phyloP scores from a whole-genome alignment of 805 yeast genomes.

The Lachancea quebecensis region DNA sequence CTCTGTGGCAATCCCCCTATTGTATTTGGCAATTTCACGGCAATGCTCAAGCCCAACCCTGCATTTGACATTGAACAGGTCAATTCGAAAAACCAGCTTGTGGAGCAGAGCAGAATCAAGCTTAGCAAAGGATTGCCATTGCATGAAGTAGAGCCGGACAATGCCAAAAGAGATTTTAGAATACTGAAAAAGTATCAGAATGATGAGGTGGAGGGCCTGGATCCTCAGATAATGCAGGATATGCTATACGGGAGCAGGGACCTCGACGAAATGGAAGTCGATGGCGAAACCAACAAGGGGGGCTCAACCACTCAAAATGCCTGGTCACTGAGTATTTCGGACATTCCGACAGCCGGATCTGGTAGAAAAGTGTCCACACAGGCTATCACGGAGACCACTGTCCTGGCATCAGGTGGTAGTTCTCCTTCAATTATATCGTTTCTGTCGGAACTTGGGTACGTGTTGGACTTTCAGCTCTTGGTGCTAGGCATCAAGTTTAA shows the following conservation, averaged over 20 bases:
- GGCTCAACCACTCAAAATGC: not conserved
- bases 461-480: conserved; percentile 38
- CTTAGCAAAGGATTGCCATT: conserved; percentile 22
- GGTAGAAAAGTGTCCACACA: conserved; percentile 53
- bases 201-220: conserved; percentile 1
- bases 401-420: conserved; percentile 26
- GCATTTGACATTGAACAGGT: conserved; percentile 20
- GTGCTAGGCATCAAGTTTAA: conserved; percentile 26
- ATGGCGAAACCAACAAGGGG: not conserved
- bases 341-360: conserved; percentile 72
- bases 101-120: conserved; percentile 28
- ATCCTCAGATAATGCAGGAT: not conserved
- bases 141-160: conserved; percentile 1
- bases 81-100: conserved; percentile 27
- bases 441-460: conserved; percentile 65
- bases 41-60: conserved; percentile 27
- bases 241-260: conserved; percentile 1
- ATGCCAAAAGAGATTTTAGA: conserved; percentile 12
- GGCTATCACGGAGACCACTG: conserved; percentile 50
- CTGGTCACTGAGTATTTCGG: conserved; percentile 63
- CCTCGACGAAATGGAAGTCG: conserved; percentile 7
- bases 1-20: conserved; percentile 28
- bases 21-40: conserved; percentile 21
- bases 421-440: conserved; percentile 32
- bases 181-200: conserved; percentile 14